phyloP scores from a whole-genome alignment of 805 yeast species.

The Maudiozyma barnettii region DNA sequence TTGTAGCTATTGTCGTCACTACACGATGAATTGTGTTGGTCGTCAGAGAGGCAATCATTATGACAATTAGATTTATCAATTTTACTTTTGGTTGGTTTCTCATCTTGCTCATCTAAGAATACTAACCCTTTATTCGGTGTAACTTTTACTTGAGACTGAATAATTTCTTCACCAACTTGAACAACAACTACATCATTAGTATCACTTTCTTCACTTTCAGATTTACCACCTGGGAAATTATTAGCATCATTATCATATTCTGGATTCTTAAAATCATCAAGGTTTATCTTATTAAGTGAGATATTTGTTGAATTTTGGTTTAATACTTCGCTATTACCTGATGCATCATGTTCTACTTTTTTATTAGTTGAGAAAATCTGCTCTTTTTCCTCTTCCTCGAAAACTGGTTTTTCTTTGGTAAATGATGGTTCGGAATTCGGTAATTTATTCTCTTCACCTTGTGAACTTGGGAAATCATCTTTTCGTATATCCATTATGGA shows the following conservation, averaged over 20 bases:
- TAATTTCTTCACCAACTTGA: conserved; percentile 17
- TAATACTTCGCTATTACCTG: background rate
- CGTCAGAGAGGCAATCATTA: background rate
- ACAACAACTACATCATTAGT: conserved; percentile 10
- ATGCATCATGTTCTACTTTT: background rate
- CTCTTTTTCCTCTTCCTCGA: background rate
- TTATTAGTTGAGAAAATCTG: background rate
- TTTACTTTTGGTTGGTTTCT: background rate
- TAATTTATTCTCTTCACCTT: background rate
- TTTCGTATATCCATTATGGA: background rate
- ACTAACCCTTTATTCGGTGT: conserved; percentile 14
- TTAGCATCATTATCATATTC: background rate
- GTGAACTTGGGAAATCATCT: conserved; percentile 1
- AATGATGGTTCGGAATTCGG: background rate
- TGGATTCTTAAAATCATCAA: background rate
- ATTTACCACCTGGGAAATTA: background rate
- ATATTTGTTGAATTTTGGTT: background rate
- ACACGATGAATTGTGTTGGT: background rate
- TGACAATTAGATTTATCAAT: background rate
- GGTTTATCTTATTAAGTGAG: background rate
- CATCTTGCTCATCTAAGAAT: conserved; percentile 9
- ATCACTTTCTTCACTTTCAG: background rate
- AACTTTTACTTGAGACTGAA: conserved; percentile 13
- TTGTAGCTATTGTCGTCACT: background rate
- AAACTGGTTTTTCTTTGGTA: background rate